Evolutionary conservation across 192 early-diverging fungal genomes (phyloP), one percentile per base, ranked within the genome.

Genomic region (Backusella mclennaniae): DNA sequence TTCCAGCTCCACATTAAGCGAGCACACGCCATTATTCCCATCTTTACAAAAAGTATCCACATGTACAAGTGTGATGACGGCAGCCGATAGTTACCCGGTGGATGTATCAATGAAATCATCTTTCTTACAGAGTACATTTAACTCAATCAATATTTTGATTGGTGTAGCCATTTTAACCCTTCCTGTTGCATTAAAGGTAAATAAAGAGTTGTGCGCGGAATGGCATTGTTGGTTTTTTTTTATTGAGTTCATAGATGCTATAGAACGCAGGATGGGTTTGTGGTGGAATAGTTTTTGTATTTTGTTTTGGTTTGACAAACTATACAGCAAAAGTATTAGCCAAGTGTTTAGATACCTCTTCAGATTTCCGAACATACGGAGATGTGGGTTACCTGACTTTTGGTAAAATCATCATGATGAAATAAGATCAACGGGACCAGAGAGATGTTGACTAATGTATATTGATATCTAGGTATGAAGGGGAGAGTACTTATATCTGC

Each of bases 111-210:
- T 38, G 36, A 83, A 80, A 75, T 86, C 85, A 14, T 78, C 79
- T 15, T 86, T 82, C 52, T 59, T 75, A 15, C 85, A 86, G 70
- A 84, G 83, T 11, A 80, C 82, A 6, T 87, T 91, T 63, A 91
- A 91, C 72, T 83, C 82, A 2, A 83, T 91, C 49, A 91, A 91
- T 74, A 86, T 91, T 38, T 77, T 91, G 33, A 87, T 90, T 72
- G 90, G 90, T 26, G 86, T 93, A 69, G 92, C 87, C 38, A 87
- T 93, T 49, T 77, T 93, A 23, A 78, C 90, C 3, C 75, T 93
- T 3, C 92, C 92, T 7, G 83, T 88, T 36, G 88, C 85, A n/a
- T 82, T 93, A 36, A 82, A 83, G 15, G 81, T 84, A 53, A 78
- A 42, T 1, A 26, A 2, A 38, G 36, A 38, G 11, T 39, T 39